These are phyloP conservation scores for Backusella australiensis DNA, from an alignment of 192 early-diverging fungal species.

Conservation along the genomic window DNA sequence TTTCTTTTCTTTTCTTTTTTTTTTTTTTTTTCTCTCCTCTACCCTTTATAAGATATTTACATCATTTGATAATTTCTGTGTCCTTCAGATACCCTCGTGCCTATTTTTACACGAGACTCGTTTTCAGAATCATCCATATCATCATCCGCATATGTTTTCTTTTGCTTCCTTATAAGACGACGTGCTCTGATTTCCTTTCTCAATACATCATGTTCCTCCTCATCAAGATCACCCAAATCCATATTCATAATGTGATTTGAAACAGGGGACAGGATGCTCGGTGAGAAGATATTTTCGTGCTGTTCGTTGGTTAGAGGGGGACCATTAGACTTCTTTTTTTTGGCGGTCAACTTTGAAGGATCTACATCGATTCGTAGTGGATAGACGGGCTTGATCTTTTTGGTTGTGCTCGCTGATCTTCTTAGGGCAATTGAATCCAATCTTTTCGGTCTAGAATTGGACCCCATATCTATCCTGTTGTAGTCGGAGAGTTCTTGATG, in stretches of 20 bases:
- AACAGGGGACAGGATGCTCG: neutral
- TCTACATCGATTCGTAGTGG: neutral
- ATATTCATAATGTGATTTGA: constrained; percentile 28
- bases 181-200: constrained; percentile 10
- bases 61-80: constrained; percentile 18
- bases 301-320: neutral
- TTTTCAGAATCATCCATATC: constrained; percentile 29
- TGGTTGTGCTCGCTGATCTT: neutral
- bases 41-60: neutral
- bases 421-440: neutral
- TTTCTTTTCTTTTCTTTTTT: neutral
- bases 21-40: no score
- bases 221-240: constrained; percentile 7
- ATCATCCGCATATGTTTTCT: constrained; percentile 1
- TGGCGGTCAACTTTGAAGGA: neutral
- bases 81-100: constrained; percentile 32
- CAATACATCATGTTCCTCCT: constrained; percentile 7
- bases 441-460: constrained; percentile 2
- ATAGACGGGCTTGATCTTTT: neutral
- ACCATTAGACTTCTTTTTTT: neutral
- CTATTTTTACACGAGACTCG: constrained; percentile 49
- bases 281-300: neutral
- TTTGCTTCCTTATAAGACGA: neutral
- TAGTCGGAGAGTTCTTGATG: constrained; percentile 1
- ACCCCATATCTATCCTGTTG: neutral